A percentile compares a stretch with the other conserved stretches of the same genome.
phyloP scores from a whole-genome alignment of 176 grass and related monocot genomes.

The sorghum (Sorghum bicolor) region Sorghum_bicolor_NCBIv3 NC_012873.2:53661501-53662000 shows the following conservation, averaged over 20 bases:
- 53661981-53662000: constrained; percentile 57
- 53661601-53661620: not conserved
- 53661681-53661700: not conserved
- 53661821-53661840: not conserved
- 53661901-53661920: constrained; percentile 8
- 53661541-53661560: constrained; percentile 41
- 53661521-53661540: constrained; percentile 34
- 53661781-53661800: not conserved
- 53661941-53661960: not conserved
- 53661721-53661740: not conserved
- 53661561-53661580: constrained; percentile 52
- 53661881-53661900: not conserved
- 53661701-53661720: not conserved
- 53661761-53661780: constrained; percentile 11
- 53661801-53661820: not conserved
- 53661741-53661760: not conserved
- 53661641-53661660: not conserved
- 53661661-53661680: not conserved
- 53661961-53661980: constrained; percentile 37
- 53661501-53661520: constrained; percentile 53
- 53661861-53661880: not conserved
- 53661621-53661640: not conserved
- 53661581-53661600: not conserved
- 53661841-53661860: not conserved
- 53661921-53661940: not conserved